A percentile compares a stretch with the other conserved stretches of the same genome.
phyloP scores from a whole-genome alignment of 768 basidiomycete genomes.

The Saitozyma sp. region DNA sequence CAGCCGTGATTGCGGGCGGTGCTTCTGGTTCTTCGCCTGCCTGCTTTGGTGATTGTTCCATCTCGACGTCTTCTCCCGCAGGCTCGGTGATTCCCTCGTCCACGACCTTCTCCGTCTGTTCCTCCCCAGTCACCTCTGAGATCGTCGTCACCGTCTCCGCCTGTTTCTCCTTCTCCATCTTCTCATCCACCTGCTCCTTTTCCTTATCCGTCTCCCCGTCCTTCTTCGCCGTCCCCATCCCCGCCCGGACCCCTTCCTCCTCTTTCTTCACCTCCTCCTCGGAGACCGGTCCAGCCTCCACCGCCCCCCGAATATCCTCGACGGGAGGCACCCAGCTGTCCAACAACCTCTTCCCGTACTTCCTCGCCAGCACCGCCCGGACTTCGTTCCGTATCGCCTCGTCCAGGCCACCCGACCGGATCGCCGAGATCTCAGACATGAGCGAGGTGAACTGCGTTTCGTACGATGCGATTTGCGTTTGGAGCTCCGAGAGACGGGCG shows the following conservation, averaged over 20 bases:
- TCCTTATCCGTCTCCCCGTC: conserved; percentile 9
- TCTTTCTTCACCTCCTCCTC: conserved; percentile 16
- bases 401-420: conserved; percentile 69
- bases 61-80: conserved; percentile 5
- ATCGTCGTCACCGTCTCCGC: no score
- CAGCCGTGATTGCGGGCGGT: background rate
- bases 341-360: conserved; percentile 35
- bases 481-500: conserved; percentile 69
- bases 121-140: background rate
- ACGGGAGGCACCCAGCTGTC: conserved; percentile 40
- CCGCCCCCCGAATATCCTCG: conserved; percentile 23
- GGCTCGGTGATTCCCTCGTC: no score
- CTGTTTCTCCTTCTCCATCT: conserved; percentile 1
- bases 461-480: conserved; percentile 68
- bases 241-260: conserved; percentile 2
- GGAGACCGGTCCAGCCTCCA: conserved; percentile 16
- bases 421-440: conserved; percentile 72
- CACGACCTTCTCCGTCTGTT: background rate
- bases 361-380: conserved; percentile 32
- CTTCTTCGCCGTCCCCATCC: conserved; percentile 7
- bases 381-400: conserved; percentile 59
- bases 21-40: background rate
- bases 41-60: conserved; percentile 1
- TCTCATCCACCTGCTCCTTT: conserved; percentile 4
- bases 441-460: conserved; percentile 79